Conservation (phyloP, 2,329 filamentous ascomycete genomes). For the Podosphaera xanthii region DNA sequence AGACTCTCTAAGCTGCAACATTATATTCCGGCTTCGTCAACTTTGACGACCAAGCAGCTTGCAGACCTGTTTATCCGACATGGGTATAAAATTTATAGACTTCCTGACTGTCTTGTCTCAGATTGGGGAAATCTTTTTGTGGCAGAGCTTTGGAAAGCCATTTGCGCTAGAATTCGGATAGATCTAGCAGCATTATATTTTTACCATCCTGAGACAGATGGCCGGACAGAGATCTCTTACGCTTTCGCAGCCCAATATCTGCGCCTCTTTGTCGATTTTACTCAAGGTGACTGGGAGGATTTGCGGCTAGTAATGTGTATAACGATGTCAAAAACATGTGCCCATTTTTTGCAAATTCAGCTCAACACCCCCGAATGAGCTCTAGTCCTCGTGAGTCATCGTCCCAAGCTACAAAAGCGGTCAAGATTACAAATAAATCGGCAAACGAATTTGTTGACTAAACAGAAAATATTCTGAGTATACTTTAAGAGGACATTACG, state of each 20-base stretch:
- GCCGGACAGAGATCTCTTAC: background rate
- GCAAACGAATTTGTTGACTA: background rate
- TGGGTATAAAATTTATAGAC: background rate
- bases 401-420: background rate
- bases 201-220: background rate
- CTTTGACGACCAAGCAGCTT: background rate
- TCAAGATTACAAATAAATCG: background rate
- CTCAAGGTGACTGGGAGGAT: too few relatives aligned
- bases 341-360: background rate
- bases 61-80: constrained; percentile 1
- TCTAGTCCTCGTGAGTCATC: background rate
- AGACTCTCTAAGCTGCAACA: background rate
- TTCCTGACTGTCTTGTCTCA: background rate
- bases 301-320: too few relatives aligned
- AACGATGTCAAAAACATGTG: too few relatives aligned
- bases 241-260: too few relatives aligned
- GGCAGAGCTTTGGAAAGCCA: background rate
- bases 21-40: background rate
- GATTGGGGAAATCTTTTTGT: background rate
- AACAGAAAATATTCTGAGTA: background rate
- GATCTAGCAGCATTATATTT: background rate
- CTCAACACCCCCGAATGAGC: background rate
- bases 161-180: background rate
- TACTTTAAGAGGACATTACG: background rate
- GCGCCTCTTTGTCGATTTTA: too few relatives aligned